phyloP scores from a whole-genome alignment of 2,329 filamentous ascomycete genomes.

The Ophiognomonia clavigignenti-juglandacearum region DNA sequence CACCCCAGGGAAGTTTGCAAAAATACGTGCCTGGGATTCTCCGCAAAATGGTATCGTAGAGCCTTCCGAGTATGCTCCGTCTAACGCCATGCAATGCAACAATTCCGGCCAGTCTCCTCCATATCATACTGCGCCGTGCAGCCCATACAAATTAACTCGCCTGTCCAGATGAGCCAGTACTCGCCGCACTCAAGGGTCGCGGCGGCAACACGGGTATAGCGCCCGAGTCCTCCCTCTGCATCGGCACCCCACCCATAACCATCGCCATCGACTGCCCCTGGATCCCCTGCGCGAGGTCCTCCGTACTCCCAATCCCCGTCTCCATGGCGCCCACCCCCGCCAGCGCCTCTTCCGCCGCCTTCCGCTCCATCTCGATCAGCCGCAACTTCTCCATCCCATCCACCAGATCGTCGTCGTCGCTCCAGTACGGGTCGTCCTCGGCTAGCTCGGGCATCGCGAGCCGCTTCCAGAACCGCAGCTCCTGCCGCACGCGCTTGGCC shows the following conservation, averaged over 20 bases:
- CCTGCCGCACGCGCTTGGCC: slow-evolving; percentile 48
- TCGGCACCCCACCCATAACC: slow-evolving; percentile 36
- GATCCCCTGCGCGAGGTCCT: slow-evolving; percentile 19
- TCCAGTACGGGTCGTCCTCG: slow-evolving; percentile 58
- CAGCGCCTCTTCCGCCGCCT: slow-evolving; percentile 35
- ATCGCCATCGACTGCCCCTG: slow-evolving; percentile 20
- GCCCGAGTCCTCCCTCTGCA: slow-evolving; percentile 32
- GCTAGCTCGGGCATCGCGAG: slow-evolving; percentile 58
- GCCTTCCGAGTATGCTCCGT: background rate
- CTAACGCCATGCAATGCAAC: background rate
- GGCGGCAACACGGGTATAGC: slow-evolving; percentile 31
- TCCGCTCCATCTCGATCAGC: slow-evolving; percentile 43
- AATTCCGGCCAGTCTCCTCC: background rate
- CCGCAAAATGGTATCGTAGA: slow-evolving; percentile 1
- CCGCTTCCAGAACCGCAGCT: slow-evolving; percentile 62
- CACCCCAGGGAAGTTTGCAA: too few relatives aligned
- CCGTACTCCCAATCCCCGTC: slow-evolving; percentile 10
- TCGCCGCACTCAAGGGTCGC: slow-evolving; percentile 35
- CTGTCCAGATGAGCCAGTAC: slow-evolving; percentile 31
- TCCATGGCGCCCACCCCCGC: slow-evolving; percentile 15
- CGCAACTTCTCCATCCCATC: slow-evolving; percentile 57
- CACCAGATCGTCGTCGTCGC: slow-evolving; percentile 60
- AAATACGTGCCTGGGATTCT: too few relatives aligned
- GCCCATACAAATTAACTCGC: slow-evolving; percentile 8
- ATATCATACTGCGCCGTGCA: background rate